Evolutionary conservation across 371 early-diverging fungal species (phyloP).

Genomic region (Syncephalastrum monosporum): DNA sequence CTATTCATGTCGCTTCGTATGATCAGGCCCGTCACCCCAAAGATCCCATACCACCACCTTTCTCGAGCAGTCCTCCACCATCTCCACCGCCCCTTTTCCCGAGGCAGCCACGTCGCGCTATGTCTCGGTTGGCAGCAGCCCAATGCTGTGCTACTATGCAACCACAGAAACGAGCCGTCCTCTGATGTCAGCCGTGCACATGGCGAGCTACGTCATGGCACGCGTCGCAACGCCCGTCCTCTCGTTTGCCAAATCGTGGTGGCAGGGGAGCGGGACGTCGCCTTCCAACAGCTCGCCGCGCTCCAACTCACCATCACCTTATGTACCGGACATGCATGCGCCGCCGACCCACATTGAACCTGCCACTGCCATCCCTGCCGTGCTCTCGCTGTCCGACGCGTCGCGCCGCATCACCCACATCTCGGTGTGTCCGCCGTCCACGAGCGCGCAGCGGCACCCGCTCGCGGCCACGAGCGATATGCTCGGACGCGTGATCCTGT

Average conservation of each 20-base stretch:
- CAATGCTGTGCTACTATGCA: constrained; percentile 60
- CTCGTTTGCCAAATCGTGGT: constrained; percentile 64
- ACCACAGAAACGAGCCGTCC: constrained; percentile 54
- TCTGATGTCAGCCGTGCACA: constrained; percentile 55
- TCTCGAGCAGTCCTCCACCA: constrained; percentile 21
- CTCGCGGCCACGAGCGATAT: constrained; percentile 63
- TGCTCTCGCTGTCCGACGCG: constrained; percentile 43
- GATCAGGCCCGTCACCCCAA: constrained; percentile 28
- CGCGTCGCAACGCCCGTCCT: constrained; percentile 58
- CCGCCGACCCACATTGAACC: constrained; percentile 52
- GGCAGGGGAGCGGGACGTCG: constrained; percentile 26
- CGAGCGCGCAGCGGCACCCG: constrained; percentile 43
- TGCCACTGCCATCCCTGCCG: constrained; percentile 50
- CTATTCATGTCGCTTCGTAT: constrained; percentile 1
- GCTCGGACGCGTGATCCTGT: constrained; percentile 62
- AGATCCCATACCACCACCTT: constrained; percentile 14
- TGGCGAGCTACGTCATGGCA: constrained; percentile 59
- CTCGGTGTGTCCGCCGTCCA: constrained; percentile 44
- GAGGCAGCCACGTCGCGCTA: constrained; percentile 53
- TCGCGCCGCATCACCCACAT: constrained; percentile 52
- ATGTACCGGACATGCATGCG: constrained; percentile 37
- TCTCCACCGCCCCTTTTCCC: constrained; percentile 31
- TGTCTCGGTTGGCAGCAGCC: constrained; percentile 57
- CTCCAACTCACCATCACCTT: constrained; percentile 42
- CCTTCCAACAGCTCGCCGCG: constrained; percentile 6